These are phyloP conservation scores for Citrus sp. DNA, from an alignment of 345 rosid genomes.

Conservation along the genomic window DNA sequence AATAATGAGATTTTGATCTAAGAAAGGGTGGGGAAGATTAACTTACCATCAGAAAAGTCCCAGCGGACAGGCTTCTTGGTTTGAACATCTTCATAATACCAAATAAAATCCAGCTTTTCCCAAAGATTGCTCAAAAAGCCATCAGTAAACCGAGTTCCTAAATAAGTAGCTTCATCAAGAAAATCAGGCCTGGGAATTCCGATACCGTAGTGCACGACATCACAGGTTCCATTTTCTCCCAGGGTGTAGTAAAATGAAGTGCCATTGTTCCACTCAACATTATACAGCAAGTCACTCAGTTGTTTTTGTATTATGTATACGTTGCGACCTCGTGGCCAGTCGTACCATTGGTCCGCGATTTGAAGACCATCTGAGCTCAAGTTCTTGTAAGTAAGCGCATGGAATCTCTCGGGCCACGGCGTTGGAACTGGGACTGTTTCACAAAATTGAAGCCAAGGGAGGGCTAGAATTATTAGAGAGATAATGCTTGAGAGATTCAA, in stretches of 20 bases:
- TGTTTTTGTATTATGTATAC: conserved; percentile 32
- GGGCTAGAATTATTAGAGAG: neutral
- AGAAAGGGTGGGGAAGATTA: too few relatives aligned
- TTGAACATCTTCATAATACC: conserved; percentile 37
- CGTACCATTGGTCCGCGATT: conserved; percentile 32
- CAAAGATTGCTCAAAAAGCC: conserved; percentile 38
- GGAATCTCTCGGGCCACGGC: conserved; percentile 42
- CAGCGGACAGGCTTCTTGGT: conserved; percentile 29
- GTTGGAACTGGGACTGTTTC: conserved; percentile 19
- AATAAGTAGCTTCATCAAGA: conserved; percentile 31
- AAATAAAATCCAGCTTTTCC: conserved; percentile 40
- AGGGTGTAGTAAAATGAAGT: conserved; percentile 32
- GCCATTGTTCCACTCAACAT: conserved; percentile 39
- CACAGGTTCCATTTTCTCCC: conserved; percentile 16
- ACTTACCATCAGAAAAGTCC: conserved; percentile 34
- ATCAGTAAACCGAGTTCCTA: conserved; percentile 29
- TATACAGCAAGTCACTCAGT: conserved; percentile 18
- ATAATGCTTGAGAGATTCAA: too few relatives aligned
- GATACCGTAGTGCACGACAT: conserved; percentile 15
- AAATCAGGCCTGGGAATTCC: conserved; percentile 44
- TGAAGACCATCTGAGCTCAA: conserved; percentile 9
- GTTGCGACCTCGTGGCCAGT: conserved; percentile 38
- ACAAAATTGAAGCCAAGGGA: neutral
- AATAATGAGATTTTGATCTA: too few relatives aligned
- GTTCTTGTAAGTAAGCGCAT: conserved; percentile 30